Evolutionary conservation across 768 basidiomycete species (phyloP).

Genomic region (Mycena chlorophos): DNA sequence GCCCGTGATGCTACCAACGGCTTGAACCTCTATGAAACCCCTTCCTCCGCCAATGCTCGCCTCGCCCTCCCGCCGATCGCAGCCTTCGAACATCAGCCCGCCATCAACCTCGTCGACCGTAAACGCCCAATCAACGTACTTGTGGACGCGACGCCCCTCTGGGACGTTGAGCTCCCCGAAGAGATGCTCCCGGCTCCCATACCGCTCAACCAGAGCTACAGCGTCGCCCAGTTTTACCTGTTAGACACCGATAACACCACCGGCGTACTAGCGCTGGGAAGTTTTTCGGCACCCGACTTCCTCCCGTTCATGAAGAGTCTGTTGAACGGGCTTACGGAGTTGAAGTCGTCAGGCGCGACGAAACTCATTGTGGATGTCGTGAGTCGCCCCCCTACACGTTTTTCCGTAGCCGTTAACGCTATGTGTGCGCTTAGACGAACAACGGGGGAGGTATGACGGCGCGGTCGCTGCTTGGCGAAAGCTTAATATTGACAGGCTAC

Average conservation of each 20-base stretch:
- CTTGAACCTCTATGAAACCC: slow-evolving; percentile 34
- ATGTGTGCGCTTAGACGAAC: slow-evolving; percentile 41
- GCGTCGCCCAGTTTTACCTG: slow-evolving; percentile 56
- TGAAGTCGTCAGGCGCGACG: slow-evolving; percentile 50
- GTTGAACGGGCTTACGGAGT: slow-evolving; percentile 45
- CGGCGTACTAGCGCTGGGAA: slow-evolving; percentile 58
- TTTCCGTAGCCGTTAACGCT: neutral
- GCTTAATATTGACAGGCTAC: slow-evolving; percentile 35
- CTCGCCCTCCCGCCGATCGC: slow-evolving; percentile 29
- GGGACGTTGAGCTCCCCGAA: slow-evolving; percentile 46
- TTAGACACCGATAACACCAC: slow-evolving; percentile 48
- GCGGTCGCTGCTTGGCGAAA: neutral
- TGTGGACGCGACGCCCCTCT: slow-evolving; percentile 45
- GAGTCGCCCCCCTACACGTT: slow-evolving; percentile 21
- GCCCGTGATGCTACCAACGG: slow-evolving; percentile 53
- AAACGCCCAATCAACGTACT: slow-evolving; percentile 50
- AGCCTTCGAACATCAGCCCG: slow-evolving; percentile 42
- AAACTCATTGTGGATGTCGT: slow-evolving; percentile 62
- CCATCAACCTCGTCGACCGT: slow-evolving; percentile 31
- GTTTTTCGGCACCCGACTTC: slow-evolving; percentile 51
- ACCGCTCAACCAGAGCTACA: slow-evolving; percentile 45
- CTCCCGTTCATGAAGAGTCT: slow-evolving; percentile 42
- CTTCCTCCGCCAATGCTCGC: slow-evolving; percentile 12
- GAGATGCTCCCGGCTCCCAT: slow-evolving; percentile 37
- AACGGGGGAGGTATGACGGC: slow-evolving; percentile 45